phyloP scores from a whole-genome alignment of 257 asterid genomes.

The Henckelia pumila region DNA sequence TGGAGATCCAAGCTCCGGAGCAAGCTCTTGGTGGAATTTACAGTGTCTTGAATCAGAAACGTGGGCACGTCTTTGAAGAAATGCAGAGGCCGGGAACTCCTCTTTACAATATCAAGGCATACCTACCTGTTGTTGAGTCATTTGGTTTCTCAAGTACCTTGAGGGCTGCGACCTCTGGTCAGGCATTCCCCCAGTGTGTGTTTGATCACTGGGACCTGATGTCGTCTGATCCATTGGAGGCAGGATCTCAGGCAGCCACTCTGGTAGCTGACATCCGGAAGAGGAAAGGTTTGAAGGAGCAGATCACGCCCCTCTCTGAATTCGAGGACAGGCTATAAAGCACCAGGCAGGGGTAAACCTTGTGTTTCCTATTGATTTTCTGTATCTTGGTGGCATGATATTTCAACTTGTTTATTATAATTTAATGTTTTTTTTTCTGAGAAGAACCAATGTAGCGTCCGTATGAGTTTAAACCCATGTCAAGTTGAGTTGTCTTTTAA shows the following conservation, averaged over 20 bases:
- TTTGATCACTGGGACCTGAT: conserved; percentile 54
- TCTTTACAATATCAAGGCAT: conserved; percentile 43
- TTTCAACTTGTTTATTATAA: not conserved
- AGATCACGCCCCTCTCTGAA: conserved; percentile 43
- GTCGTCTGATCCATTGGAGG: conserved; percentile 37
- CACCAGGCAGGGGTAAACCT: not conserved
- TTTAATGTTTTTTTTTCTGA: not conserved
- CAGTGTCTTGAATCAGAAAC: conserved; percentile 40
- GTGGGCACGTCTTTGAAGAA: conserved; percentile 41
- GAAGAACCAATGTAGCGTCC: not conserved
- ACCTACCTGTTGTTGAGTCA: conserved; percentile 24
- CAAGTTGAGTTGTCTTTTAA: not conserved
- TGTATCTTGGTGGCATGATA: not conserved
- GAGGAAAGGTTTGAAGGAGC: conserved; percentile 55
- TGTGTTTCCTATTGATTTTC: conserved; percentile 5
- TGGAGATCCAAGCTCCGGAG: conserved; percentile 46
- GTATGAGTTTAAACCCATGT: not conserved
- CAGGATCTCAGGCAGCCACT: conserved; percentile 28
- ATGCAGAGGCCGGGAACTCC: conserved; percentile 42
- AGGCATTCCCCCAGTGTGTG: conserved; percentile 47
- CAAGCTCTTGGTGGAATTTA: conserved; percentile 41
- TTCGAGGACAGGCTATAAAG: conserved; percentile 39
- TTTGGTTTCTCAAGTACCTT: conserved; percentile 40
- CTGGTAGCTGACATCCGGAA: conserved; percentile 41
- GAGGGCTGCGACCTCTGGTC: conserved; percentile 50